Evolutionary conservation across 352 stramenopile species (phyloP).

Genomic region (Stramenopiles sp.): DNA sequence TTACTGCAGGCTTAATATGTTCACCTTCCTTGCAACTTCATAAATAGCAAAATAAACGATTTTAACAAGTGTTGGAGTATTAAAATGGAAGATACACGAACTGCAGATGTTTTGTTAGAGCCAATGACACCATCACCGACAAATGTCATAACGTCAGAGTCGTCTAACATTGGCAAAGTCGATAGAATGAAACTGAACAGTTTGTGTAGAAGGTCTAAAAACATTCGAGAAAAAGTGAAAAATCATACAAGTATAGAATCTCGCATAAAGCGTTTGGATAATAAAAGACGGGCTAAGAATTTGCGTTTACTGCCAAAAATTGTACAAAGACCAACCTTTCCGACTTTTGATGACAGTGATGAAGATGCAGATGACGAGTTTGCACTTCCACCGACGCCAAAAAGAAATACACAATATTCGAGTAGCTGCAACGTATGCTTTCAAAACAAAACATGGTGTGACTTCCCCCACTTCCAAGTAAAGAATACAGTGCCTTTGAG

Average conservation of each 20-base stretch:
- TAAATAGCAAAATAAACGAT: neutral
- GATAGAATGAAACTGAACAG: neutral
- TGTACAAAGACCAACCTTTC: neutral
- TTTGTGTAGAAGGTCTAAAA: neutral
- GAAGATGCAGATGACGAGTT: neutral
- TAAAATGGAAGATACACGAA: neutral
- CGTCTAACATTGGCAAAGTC: neutral
- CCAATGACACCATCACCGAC: neutral
- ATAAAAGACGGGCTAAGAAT: neutral
- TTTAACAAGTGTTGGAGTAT: too few relatives aligned
- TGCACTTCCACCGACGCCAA: neutral
- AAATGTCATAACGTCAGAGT: neutral
- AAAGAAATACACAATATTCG: neutral
- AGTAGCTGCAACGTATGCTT: neutral
- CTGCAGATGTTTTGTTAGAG: neutral
- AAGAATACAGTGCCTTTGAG: neutral
- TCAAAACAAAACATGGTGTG: neutral
- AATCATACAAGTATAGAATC: neutral
- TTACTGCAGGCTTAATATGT: too few relatives aligned
- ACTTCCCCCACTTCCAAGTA: neutral
- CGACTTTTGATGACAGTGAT: neutral
- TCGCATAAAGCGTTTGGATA: neutral
- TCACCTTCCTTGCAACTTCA: too few relatives aligned
- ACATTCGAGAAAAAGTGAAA: neutral
- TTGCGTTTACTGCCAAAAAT: neutral